A percentile compares a stretch with the other conserved stretches of the same genome.
Conservation (phyloP, 352 stramenopile species). For the Sclerospora graminicola region DNA sequence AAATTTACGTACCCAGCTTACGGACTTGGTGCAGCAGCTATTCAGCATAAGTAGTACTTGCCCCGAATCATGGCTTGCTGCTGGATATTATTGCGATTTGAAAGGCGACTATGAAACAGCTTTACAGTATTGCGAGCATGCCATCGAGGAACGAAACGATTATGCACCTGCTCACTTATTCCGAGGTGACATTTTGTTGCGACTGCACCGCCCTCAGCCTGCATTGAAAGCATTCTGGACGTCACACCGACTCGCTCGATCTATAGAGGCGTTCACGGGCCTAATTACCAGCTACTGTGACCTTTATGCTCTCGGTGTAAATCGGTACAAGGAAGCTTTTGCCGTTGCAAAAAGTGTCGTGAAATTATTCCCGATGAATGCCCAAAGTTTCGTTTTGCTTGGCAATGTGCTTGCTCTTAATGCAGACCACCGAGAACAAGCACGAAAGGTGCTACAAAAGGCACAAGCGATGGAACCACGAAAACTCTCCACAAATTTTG, state of each 20-base stretch:
- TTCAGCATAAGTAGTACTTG: constrained; percentile 49
- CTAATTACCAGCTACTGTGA: constrained; percentile 71
- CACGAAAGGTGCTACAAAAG: constrained; percentile 45
- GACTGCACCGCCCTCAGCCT: constrained; percentile 47
- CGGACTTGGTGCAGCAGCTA: constrained; percentile 56
- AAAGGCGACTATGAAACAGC: constrained; percentile 63
- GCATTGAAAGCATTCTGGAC: constrained; percentile 56
- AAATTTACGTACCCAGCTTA: constrained; percentile 36
- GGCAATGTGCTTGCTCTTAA: constrained; percentile 64
- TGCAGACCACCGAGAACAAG: constrained; percentile 47
- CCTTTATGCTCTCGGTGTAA: constrained; percentile 43
- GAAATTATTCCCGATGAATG: constrained; percentile 58
- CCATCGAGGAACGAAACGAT: constrained; percentile 28
- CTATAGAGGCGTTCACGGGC: constrained; percentile 57
- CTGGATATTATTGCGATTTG: constrained; percentile 61
- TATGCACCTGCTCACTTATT: constrained; percentile 51
- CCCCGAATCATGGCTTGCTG: constrained; percentile 60
- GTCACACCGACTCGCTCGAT: constrained; percentile 45
- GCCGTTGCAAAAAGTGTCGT: constrained; percentile 52
- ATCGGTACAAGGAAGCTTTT: constrained; percentile 70
- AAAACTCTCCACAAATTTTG: constrained; percentile 54
- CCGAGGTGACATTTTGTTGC: constrained; percentile 46
- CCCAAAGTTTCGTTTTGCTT: constrained; percentile 60
- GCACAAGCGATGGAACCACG: constrained; percentile 51
- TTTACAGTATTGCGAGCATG: constrained; percentile 61